Conservation (phyloP, 108 stramenopile genomes). For the Ochromonas danica region DNA sequence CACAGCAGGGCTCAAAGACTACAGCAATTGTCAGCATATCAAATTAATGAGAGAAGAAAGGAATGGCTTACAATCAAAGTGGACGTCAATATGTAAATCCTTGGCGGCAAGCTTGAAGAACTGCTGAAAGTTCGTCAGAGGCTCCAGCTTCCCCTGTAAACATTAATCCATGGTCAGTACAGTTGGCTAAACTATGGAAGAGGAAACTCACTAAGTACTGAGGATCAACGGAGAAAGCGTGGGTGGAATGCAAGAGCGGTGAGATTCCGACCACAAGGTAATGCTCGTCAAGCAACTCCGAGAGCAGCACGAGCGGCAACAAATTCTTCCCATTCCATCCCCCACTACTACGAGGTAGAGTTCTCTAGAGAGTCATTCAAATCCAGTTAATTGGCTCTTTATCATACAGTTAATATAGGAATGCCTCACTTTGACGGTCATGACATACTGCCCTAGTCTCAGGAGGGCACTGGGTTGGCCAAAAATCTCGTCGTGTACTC, state of each 20-base stretch:
- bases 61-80: constrained; percentile 8
- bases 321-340: background rate
- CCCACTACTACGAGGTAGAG: background rate
- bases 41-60: background rate
- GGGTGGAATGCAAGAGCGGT: background rate
- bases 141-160: background rate
- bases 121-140: constrained; percentile 25
- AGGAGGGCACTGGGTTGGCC: background rate
- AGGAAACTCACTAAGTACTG: no score
- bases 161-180: no score
- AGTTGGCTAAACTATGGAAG: no score
- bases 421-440: background rate
- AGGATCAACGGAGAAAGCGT: no score
- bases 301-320: background rate
- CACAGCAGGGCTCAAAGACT: background rate
- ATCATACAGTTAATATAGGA: background rate
- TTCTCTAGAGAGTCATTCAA: background rate
- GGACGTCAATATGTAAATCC: background rate
- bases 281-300: background rate
- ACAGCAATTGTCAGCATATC: background rate
- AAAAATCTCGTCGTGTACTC: background rate
- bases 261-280: constrained; percentile 33
- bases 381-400: no score
- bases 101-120: constrained; percentile 34
- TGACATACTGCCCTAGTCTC: constrained; percentile 30